Conservation (phyloP, 2,329 filamentous ascomycete species). For the Scolecobasidium constrictum region DNA sequence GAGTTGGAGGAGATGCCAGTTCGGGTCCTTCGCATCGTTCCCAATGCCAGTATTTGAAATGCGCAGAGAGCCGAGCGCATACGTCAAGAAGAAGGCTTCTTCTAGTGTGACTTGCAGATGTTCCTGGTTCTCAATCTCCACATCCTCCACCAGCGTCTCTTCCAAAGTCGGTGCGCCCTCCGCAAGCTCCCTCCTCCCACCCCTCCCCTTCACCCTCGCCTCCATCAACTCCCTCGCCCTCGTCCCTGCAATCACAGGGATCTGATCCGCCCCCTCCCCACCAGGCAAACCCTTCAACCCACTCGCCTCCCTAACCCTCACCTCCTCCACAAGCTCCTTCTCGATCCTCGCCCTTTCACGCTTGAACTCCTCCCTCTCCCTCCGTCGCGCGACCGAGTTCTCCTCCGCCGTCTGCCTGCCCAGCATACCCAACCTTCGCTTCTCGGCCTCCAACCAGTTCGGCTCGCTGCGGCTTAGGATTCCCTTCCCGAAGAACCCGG, state of each 20-base stretch:
- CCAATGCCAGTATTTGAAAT: slow-evolving; percentile 17
- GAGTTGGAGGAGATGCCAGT: slow-evolving; percentile 28
- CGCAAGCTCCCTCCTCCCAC: background rate
- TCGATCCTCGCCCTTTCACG: slow-evolving; percentile 84
- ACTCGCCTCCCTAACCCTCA: slow-evolving; percentile 44
- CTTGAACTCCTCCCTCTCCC: slow-evolving; percentile 75
- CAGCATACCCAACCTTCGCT: slow-evolving; percentile 55
- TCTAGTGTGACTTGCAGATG: slow-evolving; percentile 87
- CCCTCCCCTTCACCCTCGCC: background rate
- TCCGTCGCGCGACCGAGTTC: slow-evolving; percentile 61
- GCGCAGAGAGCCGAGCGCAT: slow-evolving; percentile 65
- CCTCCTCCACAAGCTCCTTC: slow-evolving; percentile 70
- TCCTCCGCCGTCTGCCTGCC: slow-evolving; percentile 69
- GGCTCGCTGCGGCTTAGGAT: slow-evolving; percentile 89
- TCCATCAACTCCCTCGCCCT: background rate
- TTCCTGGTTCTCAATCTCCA: slow-evolving; percentile 46
- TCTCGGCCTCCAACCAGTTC: slow-evolving; percentile 79
- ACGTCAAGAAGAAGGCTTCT: slow-evolving; percentile 84
- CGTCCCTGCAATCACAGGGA: background rate
- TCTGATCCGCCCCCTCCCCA: background rate
- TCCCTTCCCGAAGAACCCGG: slow-evolving; percentile 95
- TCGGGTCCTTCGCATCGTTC: slow-evolving; percentile 11
- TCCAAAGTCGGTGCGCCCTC: background rate
- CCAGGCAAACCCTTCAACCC: slow-evolving; percentile 14
- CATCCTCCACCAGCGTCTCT: background rate